Conservation (phyloP, 78 protist genomes). For the Anaeramoeba ignava region DNA sequence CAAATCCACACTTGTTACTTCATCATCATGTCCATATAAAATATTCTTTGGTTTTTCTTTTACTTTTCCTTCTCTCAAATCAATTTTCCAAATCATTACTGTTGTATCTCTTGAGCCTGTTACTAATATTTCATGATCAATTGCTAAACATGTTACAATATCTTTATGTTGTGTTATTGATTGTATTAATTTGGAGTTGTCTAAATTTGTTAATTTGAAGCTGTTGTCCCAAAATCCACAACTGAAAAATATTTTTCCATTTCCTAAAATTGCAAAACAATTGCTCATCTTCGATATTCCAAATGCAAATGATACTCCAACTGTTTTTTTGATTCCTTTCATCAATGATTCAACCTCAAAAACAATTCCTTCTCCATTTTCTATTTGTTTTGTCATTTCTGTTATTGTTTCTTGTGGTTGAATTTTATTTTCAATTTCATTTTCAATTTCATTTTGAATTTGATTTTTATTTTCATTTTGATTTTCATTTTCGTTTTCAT, state of each 20-base stretch:
- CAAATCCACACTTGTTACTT: not conserved
- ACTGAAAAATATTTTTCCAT: not conserved
- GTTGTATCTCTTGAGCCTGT: not conserved
- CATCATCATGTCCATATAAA: not conserved
- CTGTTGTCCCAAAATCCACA: constrained; percentile 2
- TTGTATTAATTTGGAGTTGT: not conserved
- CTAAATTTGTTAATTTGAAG: not conserved
- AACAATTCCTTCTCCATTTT: no score
- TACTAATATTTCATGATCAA: not conserved
- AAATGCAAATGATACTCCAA: no score
- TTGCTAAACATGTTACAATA: not conserved
- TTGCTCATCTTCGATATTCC: no score
- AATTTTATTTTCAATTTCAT: no score
- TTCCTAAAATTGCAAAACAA: no score
- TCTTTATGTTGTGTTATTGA: not conserved
- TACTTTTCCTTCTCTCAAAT: not conserved
- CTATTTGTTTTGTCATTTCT: no score
- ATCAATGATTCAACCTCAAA: no score
- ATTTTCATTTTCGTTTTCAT: no score
- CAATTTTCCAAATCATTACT: not conserved
- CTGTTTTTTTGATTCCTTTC: no score
- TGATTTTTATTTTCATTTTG: no score
- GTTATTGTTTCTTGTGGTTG: no score
- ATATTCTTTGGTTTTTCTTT: not conserved
- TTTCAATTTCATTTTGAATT: no score